Evolutionary conservation across 2,329 filamentous ascomycete species (phyloP).

Genomic region (Exophiala calicioides): DNA sequence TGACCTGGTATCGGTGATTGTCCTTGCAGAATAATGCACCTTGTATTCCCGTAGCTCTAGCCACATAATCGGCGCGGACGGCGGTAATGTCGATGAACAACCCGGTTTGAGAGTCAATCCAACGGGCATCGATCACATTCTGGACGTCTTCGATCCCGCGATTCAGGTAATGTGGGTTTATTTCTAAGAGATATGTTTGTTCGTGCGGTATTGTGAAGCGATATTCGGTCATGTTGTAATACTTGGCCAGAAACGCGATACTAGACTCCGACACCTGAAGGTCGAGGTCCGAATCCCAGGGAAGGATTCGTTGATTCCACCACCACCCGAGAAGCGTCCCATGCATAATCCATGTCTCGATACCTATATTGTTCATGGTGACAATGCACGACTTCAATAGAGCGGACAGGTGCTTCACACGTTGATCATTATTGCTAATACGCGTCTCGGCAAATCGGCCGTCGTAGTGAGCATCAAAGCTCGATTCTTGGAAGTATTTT

Average conservation of each 20-base stretch:
- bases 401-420: too few species aligned
- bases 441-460: too few species aligned
- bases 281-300: conserved; percentile 25
- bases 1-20: conserved; percentile 9
- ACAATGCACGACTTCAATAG: conserved; percentile 12
- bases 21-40: conserved; percentile 18
- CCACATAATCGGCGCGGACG: conserved; percentile 10
- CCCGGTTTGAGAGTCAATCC: conserved; percentile 23
- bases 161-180: conserved; percentile 20
- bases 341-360: conserved; percentile 23
- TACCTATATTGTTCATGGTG: conserved; percentile 14
- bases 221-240: conserved; percentile 19
- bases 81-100: conserved; percentile 24
- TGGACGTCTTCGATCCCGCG: conserved; percentile 15
- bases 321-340: conserved; percentile 21
- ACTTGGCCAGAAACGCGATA: background rate
- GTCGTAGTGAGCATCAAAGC: too few species aligned
- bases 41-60: background rate
- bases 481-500: too few species aligned
- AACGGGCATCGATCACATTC: conserved; percentile 24
- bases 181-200: conserved; percentile 19
- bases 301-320: conserved; percentile 23
- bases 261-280: conserved; percentile 17
- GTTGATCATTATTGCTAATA: too few species aligned
- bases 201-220: conserved; percentile 1